Evolutionary conservation across 106 monocot species (phyloP).

Genomic region (Dioscorea dumetorum): DNA sequence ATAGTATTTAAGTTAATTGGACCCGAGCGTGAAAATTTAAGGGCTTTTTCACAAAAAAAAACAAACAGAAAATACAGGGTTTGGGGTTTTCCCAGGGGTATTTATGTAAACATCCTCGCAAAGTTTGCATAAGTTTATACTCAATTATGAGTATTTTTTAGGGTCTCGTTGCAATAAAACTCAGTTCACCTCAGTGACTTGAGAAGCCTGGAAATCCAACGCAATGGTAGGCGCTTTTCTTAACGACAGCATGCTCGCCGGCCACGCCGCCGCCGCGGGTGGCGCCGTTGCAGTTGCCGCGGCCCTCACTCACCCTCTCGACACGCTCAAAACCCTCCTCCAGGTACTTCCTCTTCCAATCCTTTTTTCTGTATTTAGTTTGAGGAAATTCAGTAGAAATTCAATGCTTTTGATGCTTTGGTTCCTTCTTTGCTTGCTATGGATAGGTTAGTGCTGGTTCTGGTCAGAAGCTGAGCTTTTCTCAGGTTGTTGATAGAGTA

Average conservation of each 20-base stretch:
- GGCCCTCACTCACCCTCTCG: slow-evolving; percentile 67
- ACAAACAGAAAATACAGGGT: neutral
- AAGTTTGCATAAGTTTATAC: neutral
- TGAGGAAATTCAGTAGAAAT: neutral
- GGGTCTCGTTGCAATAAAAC: neutral
- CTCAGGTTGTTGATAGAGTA: slow-evolving; percentile 56
- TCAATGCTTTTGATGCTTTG: neutral
- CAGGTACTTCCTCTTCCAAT: slow-evolving; percentile 35
- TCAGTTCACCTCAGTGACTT: neutral
- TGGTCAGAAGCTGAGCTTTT: slow-evolving; percentile 33
- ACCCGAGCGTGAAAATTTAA: too few relatives aligned
- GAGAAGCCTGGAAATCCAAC: neutral
- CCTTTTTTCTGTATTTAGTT: neutral
- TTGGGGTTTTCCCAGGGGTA: neutral
- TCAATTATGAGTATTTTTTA: neutral
- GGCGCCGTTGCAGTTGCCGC: slow-evolving; percentile 41
- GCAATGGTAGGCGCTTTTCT: slow-evolving; percentile 39
- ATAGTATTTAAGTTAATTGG: too few relatives aligned
- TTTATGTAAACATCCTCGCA: neutral
- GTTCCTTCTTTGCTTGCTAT: neutral
- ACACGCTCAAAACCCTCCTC: slow-evolving; percentile 87
- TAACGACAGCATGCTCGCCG: slow-evolving; percentile 38
- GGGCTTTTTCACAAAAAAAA: neutral
- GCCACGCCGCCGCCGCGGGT: slow-evolving; percentile 54
- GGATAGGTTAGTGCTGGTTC: slow-evolving; percentile 52